These are phyloP conservation scores for Calonectria pteridis DNA, from an alignment of 2,329 filamentous ascomycete species.

Conservation along the genomic window DNA sequence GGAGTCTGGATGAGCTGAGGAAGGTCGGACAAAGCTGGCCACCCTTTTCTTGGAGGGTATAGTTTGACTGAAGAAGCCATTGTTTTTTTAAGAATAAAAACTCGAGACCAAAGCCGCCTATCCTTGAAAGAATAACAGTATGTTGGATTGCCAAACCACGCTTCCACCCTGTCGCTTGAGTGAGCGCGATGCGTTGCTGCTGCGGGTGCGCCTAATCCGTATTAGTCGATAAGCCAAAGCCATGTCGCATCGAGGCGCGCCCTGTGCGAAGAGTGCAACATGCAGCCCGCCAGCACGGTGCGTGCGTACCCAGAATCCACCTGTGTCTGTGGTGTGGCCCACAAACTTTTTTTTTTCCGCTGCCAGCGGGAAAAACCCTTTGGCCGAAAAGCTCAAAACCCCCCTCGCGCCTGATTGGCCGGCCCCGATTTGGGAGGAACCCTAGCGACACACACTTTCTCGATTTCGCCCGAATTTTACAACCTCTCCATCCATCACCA, in stretches of 20 bases:
- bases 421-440: slow-evolving; percentile 44
- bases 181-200: neutral
- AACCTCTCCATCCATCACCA: slow-evolving; percentile 47
- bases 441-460: slow-evolving; percentile 59
- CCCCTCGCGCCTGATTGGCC: slow-evolving; percentile 49
- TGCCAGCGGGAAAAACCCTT: slow-evolving; percentile 37
- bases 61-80: slow-evolving; percentile 52
- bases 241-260: neutral
- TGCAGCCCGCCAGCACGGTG: slow-evolving; percentile 17
- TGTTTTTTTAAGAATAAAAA: neutral
- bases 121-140: no score
- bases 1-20: slow-evolving; percentile 90
- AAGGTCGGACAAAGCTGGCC: slow-evolving; percentile 58
- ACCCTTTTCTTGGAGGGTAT: slow-evolving; percentile 52
- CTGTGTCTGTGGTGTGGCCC: no score
- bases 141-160: no score
- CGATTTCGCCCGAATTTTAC: slow-evolving; percentile 53
- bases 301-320: neutral
- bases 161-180: neutral
- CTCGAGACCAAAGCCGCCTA: neutral
- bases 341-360: slow-evolving; percentile 22
- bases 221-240: neutral
- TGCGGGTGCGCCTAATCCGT: neutral
- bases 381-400: slow-evolving; percentile 29
- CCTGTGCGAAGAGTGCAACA: neutral